Evolutionary conservation across 2,329 filamentous ascomycete genomes (phyloP), one percentile per base, ranked within the genome.

Genomic region (Raffaelea albimanens): DNA sequence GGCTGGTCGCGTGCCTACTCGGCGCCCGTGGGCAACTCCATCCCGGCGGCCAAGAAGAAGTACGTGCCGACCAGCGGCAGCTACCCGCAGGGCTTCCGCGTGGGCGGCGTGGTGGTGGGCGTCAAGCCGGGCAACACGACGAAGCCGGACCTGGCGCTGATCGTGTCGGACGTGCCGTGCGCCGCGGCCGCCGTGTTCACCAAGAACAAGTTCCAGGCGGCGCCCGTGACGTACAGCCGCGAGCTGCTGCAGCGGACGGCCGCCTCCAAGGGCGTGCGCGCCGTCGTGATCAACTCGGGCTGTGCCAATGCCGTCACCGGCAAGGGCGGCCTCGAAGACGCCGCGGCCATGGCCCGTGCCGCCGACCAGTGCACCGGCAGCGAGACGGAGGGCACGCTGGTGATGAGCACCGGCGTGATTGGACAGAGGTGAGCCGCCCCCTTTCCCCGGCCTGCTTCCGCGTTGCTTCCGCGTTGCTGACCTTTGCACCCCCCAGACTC

Each of bases 361-460:
- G 87, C 90, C 7, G 89, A 96, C 61, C 71, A 78, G 76, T 65
- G 59, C 50, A 65, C 75, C 3, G 74, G 72, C 14, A 13, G 7
- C 25, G 33, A 11, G 11, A 19, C 13, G 18, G 47, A 23, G 34
- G 72, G 71, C 55, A 93, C 87, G n/a, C 73, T 98, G 43, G 91
- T 97, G 52, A 97, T 98, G 93, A 96, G 89, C 63, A 98, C 93
- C 2, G 93, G 93, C 47, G 93, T 98, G 40, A 98, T 98, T 61
- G 93, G 93, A 9, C 91, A 97, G 67, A 82, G 87, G 82, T 83
- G 63, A 54, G 67, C 5, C 23, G 11, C 41, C n/a, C 19, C 25
- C 29, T n/a, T 22, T n/a, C 19, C 21, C 19, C 16, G 10, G 8
- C 34, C 7, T 33, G 11, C 16, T 10, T n/a, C 13, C 23, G 5